Percentiles rank a stretch among this genome's conserved stretches.
Conservation (phyloP, 192 early-diverging fungal genomes). For the Coemansia sp. region DNA sequence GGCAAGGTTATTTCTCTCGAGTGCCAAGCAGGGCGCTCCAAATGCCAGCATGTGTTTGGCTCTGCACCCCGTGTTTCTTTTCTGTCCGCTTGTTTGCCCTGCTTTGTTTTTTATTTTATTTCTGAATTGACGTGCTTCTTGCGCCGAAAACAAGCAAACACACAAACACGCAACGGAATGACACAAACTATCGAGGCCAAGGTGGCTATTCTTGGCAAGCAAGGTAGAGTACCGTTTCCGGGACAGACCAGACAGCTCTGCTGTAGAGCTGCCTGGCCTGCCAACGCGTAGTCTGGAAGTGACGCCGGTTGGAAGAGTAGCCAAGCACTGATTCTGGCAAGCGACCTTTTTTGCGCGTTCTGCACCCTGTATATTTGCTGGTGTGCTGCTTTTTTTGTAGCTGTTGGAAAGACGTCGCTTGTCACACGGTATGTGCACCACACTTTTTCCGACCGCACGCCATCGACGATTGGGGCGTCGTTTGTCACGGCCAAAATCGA, state of each 20-base stretch:
- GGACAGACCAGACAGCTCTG: too few relatives aligned
- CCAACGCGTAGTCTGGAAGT: too few relatives aligned
- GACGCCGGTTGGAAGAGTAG: not conserved
- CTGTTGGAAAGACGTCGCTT: constrained; percentile 79
- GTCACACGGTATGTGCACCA: constrained; percentile 74
- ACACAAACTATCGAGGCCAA: constrained; percentile 65
- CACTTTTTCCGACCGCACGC: constrained; percentile 74
- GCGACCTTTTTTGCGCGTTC: too few relatives aligned
- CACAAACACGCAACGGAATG: constrained; percentile 16
- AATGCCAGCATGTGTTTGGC: not conserved
- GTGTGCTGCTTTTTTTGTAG: constrained; percentile 33
- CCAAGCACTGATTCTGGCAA: not conserved
- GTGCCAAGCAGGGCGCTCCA: too few relatives aligned
- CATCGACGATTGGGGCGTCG: constrained; percentile 76
- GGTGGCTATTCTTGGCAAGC: constrained; percentile 74
- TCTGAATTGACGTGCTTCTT: not conserved
- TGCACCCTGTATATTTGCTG: too few relatives aligned
- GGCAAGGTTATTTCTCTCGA: too few relatives aligned
- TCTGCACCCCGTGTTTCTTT: not conserved
- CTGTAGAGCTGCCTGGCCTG: too few relatives aligned
- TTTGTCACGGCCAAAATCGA: constrained; percentile 78
- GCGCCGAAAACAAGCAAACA: not conserved
- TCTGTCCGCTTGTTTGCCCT: too few relatives aligned
- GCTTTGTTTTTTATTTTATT: too few relatives aligned
- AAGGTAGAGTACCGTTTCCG: constrained; percentile 46